phyloP scores from a whole-genome alignment of 306 rosid genomes.

The Vigna hirtella region DNA sequence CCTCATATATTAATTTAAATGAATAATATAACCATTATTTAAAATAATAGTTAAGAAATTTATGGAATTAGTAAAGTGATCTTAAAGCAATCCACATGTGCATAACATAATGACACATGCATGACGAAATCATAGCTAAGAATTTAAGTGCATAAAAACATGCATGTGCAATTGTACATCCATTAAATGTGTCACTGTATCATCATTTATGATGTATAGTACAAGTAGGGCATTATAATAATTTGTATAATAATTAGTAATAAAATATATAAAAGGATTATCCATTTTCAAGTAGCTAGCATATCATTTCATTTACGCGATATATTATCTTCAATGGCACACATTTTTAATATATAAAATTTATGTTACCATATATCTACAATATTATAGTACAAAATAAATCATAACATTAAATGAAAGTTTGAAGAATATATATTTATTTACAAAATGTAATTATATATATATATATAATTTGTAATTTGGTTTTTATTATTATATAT shows the following conservation, averaged over 20 bases:
- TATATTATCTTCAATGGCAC: too few relatives aligned
- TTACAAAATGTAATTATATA: too few relatives aligned
- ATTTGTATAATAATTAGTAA: not conserved
- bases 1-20: not conserved
- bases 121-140: conserved; percentile 2
- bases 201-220: not conserved
- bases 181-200: not conserved
- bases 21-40: not conserved
- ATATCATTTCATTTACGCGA: too few relatives aligned
- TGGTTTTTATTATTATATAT: too few relatives aligned
- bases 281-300: too few relatives aligned
- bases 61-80: not conserved
- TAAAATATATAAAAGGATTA: too few relatives aligned
- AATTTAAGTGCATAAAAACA: not conserved
- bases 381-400: too few relatives aligned
- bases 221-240: not conserved
- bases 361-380: too few relatives aligned
- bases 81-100: not conserved
- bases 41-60: not conserved
- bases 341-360: too few relatives aligned
- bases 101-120: not conserved
- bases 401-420: too few relatives aligned
- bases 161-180: conserved; percentile 2
- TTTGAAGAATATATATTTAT: too few relatives aligned
- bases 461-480: too few relatives aligned